Evolutionary conservation across 768 basidiomycete genomes (phyloP).

Genomic region (Lactarius akahatsu): DNA sequence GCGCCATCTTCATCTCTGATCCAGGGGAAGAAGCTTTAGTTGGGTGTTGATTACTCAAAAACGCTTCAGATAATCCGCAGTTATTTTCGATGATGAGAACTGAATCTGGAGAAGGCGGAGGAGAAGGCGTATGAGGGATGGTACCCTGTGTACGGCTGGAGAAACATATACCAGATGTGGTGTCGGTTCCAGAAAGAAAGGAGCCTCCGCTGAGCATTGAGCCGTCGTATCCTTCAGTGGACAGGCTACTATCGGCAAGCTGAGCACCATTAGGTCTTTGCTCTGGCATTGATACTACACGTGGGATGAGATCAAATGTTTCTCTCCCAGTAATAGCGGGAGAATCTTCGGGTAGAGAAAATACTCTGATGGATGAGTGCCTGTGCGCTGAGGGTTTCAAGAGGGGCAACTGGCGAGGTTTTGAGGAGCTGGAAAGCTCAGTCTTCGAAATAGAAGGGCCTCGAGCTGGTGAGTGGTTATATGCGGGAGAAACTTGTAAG

Average conservation of each 20-base stretch:
- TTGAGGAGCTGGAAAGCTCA: slow-evolving; percentile 5
- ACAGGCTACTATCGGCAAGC: slow-evolving; percentile 24
- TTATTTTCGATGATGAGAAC: slow-evolving; percentile 30
- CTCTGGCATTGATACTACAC: slow-evolving; percentile 31
- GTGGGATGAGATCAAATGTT: slow-evolving; percentile 4
- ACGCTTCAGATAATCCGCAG: slow-evolving; percentile 29
- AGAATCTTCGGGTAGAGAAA: slow-evolving; percentile 29
- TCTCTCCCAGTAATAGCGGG: slow-evolving; percentile 5
- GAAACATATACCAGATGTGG: slow-evolving; percentile 27
- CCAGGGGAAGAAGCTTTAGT: slow-evolving; percentile 11
- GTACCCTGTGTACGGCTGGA: slow-evolving; percentile 1
- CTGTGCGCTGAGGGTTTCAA: slow-evolving; percentile 21
- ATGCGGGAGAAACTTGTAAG: slow-evolving; percentile 26
- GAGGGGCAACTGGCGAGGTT: slow-evolving; percentile 26
- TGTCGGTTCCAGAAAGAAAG: slow-evolving; percentile 27
- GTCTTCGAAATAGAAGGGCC: slow-evolving; percentile 1
- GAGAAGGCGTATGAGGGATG: slow-evolving; percentile 20
- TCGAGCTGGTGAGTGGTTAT: slow-evolving; percentile 14
- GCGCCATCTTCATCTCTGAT: slow-evolving; percentile 2
- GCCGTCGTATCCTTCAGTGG: slow-evolving; percentile 26
- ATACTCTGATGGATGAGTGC: slow-evolving; percentile 17
- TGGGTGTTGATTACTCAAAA: slow-evolving; percentile 24
- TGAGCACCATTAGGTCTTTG: slow-evolving; percentile 9
- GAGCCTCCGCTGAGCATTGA: slow-evolving; percentile 28
- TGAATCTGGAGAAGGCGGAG: slow-evolving; percentile 26